These are phyloP conservation scores for Talaromyces marneffei DNA, from an alignment of 2,329 filamentous ascomycete genomes.

Conservation along the genomic window DNA sequence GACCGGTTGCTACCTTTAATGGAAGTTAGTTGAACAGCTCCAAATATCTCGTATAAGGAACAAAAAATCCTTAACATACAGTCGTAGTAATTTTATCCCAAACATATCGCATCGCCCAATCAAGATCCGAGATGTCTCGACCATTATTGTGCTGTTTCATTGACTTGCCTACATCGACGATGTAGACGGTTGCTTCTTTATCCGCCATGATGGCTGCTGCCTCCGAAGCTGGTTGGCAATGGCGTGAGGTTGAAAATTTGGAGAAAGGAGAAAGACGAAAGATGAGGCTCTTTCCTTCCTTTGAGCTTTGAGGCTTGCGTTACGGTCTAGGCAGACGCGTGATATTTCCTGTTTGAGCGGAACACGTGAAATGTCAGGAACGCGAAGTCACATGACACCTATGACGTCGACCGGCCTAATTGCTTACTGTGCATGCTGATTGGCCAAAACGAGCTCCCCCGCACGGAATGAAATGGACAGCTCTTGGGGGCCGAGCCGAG, in stretches of 20 bases:
- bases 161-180: slow-evolving; percentile 80
- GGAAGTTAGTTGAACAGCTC: background rate
- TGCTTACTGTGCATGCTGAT: background rate
- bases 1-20: slow-evolving; percentile 53
- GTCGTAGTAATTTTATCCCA: slow-evolving; percentile 87
- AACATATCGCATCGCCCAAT: slow-evolving; percentile 84
- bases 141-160: slow-evolving; percentile 70
- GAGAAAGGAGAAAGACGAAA: slow-evolving; percentile 4
- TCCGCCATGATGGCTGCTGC: slow-evolving; percentile 61
- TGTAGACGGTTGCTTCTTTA: slow-evolving; percentile 89
- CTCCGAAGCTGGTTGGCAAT: background rate
- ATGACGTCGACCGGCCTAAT: background rate
- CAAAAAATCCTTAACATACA: slow-evolving; percentile 40
- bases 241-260: background rate
- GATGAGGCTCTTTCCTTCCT: background rate
- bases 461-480: background rate
- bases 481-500: background rate
- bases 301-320: background rate
- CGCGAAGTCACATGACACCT: slow-evolving; percentile 36
- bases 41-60: background rate
- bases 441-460: background rate
- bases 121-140: slow-evolving; percentile 71
- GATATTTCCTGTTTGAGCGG: slow-evolving; percentile 32
- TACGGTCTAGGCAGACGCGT: slow-evolving; percentile 36
- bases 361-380: slow-evolving; percentile 17